Evolutionary conservation across 371 early-diverging fungal species (phyloP).

Genomic region (Cladochytrium tenue): DNA sequence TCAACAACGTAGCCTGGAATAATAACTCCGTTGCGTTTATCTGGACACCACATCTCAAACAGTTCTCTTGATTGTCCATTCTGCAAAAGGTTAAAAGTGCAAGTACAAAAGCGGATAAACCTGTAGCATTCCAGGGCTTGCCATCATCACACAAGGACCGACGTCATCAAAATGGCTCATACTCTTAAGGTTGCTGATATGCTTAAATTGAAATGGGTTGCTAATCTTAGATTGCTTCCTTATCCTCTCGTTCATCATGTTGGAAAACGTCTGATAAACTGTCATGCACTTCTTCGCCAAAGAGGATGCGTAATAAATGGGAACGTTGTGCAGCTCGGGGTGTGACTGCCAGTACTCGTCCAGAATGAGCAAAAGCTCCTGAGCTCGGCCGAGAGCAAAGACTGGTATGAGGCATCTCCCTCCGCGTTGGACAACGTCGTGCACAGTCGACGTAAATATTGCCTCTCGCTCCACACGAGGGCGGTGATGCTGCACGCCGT

Average conservation of each 20-base stretch:
- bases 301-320: conserved; percentile 97
- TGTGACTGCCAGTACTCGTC: conserved; percentile 99
- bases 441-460: conserved; percentile 88
- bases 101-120: conserved; percentile 31
- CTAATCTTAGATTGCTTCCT: conserved; percentile 86
- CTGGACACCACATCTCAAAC: conserved; percentile 97
- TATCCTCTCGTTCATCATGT: conserved; percentile 99
- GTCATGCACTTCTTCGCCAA: conserved; percentile 95
- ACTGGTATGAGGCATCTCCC: conserved; percentile 99
- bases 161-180: conserved; percentile 95
- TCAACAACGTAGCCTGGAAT: conserved; percentile 99
- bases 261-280: conserved; percentile 98
- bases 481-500: conserved; percentile 98
- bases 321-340: conserved; percentile 92
- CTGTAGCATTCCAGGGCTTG: conserved; percentile 99
- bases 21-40: conserved; percentile 93
- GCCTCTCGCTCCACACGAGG: conserved; percentile 95
- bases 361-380: conserved; percentile 97
- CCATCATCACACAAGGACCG: conserved; percentile 99
- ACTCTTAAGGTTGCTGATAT: conserved; percentile 92
- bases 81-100: conserved; percentile 28
- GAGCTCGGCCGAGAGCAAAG: conserved; percentile 98
- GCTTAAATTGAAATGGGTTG: conserved; percentile 98
- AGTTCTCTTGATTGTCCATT: conserved; percentile 97
- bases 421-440: conserved; percentile 92